phyloP scores from a whole-genome alignment of 1,284 basidiomycete genomes.

The Hemileia vastatrix region DNA sequence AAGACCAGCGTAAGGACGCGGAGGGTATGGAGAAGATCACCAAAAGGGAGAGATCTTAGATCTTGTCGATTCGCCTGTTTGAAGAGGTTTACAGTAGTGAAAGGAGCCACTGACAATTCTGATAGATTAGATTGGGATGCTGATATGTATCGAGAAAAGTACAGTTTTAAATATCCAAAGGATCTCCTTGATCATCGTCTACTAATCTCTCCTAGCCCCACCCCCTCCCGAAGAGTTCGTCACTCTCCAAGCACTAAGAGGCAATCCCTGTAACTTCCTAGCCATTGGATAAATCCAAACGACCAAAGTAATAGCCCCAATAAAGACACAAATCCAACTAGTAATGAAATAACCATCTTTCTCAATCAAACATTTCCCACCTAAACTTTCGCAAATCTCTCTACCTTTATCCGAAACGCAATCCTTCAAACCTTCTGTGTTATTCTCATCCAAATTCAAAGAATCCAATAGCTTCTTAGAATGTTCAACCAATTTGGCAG shows the following conservation, averaged over 20 bases:
- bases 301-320: slow-evolving; percentile 32
- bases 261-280: slow-evolving; percentile 35
- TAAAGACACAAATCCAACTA: slow-evolving; percentile 33
- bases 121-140: too few species aligned
- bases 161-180: too few species aligned
- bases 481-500: slow-evolving; percentile 4
- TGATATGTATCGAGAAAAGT: too few species aligned
- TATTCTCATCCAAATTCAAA: neutral
- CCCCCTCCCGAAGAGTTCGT: neutral
- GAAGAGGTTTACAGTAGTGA: too few species aligned
- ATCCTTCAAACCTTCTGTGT: slow-evolving; percentile 22
- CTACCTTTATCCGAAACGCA: slow-evolving; percentile 37
- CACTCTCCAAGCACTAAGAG: slow-evolving; percentile 40
- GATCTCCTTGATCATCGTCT: neutral
- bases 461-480: neutral
- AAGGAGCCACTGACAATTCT: too few species aligned
- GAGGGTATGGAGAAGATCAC: too few species aligned
- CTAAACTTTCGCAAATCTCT: slow-evolving; percentile 30
- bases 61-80: too few species aligned
- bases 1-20: too few species aligned
- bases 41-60: too few species aligned
- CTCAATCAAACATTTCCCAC: slow-evolving; percentile 35
- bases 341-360: slow-evolving; percentile 41
- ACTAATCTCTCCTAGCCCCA: neutral
- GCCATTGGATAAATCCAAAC: slow-evolving; percentile 35